These are phyloP conservation scores for Astragalus membranaceus DNA, from an alignment of 306 rosid species.

Conservation along the genomic window DNA sequence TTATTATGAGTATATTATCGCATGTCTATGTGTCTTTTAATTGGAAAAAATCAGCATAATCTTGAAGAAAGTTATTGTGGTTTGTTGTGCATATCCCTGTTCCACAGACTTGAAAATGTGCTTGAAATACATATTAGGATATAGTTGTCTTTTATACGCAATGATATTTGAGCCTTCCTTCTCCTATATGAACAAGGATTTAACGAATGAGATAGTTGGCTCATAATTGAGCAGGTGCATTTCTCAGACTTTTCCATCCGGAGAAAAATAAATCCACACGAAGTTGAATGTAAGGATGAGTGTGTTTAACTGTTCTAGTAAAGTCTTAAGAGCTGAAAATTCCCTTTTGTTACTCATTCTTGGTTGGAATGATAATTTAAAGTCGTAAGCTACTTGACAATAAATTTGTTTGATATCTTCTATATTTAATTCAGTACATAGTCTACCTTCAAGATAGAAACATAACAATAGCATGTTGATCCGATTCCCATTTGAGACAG, in stretches of 20 bases:
- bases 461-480: not conserved
- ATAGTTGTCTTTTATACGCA: not conserved
- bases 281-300: not conserved
- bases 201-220: not conserved
- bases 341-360: not conserved
- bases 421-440: not conserved
- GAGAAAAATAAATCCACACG: not conserved
- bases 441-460: constrained; percentile 10
- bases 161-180: not conserved
- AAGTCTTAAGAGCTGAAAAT: not conserved
- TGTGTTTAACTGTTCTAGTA: not conserved
- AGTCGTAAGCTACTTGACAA: not conserved
- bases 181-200: not conserved
- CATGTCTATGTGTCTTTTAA: not conserved
- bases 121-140: not conserved
- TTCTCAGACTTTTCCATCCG: not conserved
- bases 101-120: not conserved
- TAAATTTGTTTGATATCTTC: not conserved
- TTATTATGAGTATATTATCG: not conserved
- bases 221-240: not conserved
- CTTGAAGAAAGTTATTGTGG: not conserved
- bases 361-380: not conserved
- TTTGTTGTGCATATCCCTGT: not conserved
- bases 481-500: not conserved
- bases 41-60: not conserved